Conservation (phyloP, 2,329 filamentous ascomycete genomes). For the Periglandula ipomoeae region DNA sequence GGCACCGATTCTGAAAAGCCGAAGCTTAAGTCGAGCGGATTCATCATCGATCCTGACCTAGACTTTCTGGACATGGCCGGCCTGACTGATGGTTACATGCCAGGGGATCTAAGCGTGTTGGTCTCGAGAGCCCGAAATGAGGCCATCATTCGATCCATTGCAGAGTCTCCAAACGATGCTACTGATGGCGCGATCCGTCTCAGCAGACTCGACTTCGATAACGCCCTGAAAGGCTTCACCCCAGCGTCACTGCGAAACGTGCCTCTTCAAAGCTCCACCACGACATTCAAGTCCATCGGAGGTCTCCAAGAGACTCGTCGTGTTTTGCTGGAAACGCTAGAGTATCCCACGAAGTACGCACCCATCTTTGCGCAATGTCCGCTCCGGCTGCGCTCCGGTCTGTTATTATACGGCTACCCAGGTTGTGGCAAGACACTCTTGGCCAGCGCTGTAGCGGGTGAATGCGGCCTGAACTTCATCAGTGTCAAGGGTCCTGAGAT, state of each 20-base stretch:
- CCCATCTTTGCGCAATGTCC: conserved; percentile 96
- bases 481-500: conserved; percentile 97
- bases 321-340: conserved; percentile 86
- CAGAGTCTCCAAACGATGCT: conserved; percentile 36
- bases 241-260: conserved; percentile 92
- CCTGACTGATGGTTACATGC: conserved; percentile 96
- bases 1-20: conserved; percentile 44
- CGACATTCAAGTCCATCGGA: conserved; percentile 86
- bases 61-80: conserved; percentile 91
- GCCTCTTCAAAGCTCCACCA: conserved; percentile 84
- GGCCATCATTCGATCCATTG: conserved; percentile 77
- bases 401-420: conserved; percentile 89
- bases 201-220: conserved; percentile 67
- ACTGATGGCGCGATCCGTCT: conserved; percentile 50
- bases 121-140: conserved; percentile 85
- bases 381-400: conserved; percentile 82
- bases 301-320: conserved; percentile 79
- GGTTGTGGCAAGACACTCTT: conserved; percentile 95
- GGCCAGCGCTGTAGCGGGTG: conserved; percentile 91
- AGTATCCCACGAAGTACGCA: conserved; percentile 96
- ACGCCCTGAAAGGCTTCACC: conserved; percentile 83
- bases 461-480: conserved; percentile 97
- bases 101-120: conserved; percentile 79
- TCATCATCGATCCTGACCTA: conserved; percentile 64
- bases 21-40: conserved; percentile 43